Evolutionary conservation across 148 eudicot species (phyloP), one percentile per base, ranked within the genome.

Genomic region (Cornus florida): DNA sequence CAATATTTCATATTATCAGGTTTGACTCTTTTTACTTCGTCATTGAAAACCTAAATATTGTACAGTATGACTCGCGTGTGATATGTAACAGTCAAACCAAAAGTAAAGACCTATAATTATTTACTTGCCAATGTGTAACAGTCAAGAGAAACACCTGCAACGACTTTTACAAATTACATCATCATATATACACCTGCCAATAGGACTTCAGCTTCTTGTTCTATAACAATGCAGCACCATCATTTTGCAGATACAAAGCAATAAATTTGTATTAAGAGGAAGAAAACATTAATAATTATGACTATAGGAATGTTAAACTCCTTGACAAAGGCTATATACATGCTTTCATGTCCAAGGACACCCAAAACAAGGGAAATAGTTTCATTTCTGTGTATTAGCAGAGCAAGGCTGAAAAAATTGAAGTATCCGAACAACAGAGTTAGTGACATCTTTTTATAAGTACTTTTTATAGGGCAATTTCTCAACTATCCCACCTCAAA

Each of bases 141-240:
- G 12, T 28, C 1, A 28, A 28, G 28, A 1, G 28, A 28, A 19
- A 5, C 28, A 74, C 31, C 69, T 16, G 32, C 23, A 70, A 13
- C 14, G 64, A 48, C 20, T 38, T 7, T 38, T 16, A 39, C 7
- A 60, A 62, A 62, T 38, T 48, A 75, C n/a, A 38, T 19, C 22
- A n/a, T 62, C 28, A 23, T 39, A 20, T 38, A 75, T 75, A 28
- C 77, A 64, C 62, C 48, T 1, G 41, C 46, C 31, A 31, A 8
- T 33, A 59, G 76, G 67, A 59, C 67, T 59, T 56, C 56, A 74
- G 76, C 39, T 74, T 38, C 67, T 56, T n/a, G 41, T 32, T 39
- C 12, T 14, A 10, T 32, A 39, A 31, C 32, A 35, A 4, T 33
- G 31, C n/a, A 60, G 50, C 13, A 32, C 10, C 64, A 57, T 28